Conservation (phyloP, 371 early-diverging fungal genomes). For the Lichtheimia ornata region DNA sequence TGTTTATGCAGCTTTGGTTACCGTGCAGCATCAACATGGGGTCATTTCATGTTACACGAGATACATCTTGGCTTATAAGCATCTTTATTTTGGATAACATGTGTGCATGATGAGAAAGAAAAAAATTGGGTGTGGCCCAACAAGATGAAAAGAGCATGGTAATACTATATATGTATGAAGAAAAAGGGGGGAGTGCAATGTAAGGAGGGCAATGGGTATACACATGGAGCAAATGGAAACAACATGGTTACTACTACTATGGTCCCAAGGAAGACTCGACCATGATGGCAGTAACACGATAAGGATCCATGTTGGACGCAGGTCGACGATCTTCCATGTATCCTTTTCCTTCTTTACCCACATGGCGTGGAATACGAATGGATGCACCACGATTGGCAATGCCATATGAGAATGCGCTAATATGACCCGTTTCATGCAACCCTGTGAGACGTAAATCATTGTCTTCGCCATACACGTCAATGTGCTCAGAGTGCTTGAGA, state of each 20-base stretch:
- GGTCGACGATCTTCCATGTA: constrained; percentile 67
- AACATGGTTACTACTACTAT: neutral
- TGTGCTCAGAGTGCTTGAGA: constrained; percentile 55
- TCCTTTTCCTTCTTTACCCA: constrained; percentile 59
- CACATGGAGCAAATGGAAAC: neutral
- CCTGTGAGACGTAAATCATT: constrained; percentile 65
- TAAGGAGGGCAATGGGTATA: neutral
- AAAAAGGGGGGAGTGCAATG: neutral
- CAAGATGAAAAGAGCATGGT: neutral
- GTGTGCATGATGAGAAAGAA: no score
- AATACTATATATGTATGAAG: neutral
- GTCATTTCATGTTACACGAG: no score
- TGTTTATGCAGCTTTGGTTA: no score
- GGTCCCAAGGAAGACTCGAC: constrained; percentile 52
- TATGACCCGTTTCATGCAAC: constrained; percentile 61
- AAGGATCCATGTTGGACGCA: constrained; percentile 69
- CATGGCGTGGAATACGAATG: constrained; percentile 66
- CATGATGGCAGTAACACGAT: constrained; percentile 60
- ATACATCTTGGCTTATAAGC: no score
- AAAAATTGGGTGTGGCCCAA: no score
- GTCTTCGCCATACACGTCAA: constrained; percentile 67
- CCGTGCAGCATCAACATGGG: no score
- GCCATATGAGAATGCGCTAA: constrained; percentile 57
- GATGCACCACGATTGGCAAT: constrained; percentile 68
- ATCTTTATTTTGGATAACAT: no score